Conservation (phyloP, 2,329 filamentous ascomycete genomes). For the Penicillium concentricum region DNA sequence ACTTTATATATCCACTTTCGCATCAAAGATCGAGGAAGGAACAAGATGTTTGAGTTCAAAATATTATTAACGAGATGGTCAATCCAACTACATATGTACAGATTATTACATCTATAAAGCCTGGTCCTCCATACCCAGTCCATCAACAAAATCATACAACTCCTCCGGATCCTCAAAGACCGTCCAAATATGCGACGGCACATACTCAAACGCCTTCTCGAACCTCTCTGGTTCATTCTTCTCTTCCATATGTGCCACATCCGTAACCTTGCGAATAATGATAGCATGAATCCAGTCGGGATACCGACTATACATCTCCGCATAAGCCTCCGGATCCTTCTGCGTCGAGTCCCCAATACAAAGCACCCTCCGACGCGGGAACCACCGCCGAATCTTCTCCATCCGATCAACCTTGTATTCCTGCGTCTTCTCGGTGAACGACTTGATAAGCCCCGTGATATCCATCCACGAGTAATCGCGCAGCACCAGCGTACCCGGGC, state of each 20-base stretch:
- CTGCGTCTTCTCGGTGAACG: slow-evolving; percentile 75
- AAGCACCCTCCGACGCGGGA: slow-evolving; percentile 76
- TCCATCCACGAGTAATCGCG: slow-evolving; percentile 86
- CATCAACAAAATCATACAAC: slow-evolving; percentile 41
- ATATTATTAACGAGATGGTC: not conserved
- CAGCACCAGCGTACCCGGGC: slow-evolving; percentile 75
- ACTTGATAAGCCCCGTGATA: slow-evolving; percentile 73
- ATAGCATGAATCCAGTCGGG: slow-evolving; percentile 80
- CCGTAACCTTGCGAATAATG: slow-evolving; percentile 78
- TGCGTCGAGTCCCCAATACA: slow-evolving; percentile 90
- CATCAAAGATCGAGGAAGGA: not conserved
- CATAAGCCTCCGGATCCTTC: slow-evolving; percentile 86
- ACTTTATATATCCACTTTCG: too few relatives aligned
- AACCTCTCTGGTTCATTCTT: slow-evolving; percentile 76
- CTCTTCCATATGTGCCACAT: slow-evolving; percentile 70
- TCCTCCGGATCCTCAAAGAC: slow-evolving; percentile 78
- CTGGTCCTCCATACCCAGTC: slow-evolving; percentile 25
- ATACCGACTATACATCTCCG: slow-evolving; percentile 67
- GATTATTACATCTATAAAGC: slow-evolving; percentile 8
- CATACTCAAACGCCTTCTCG: slow-evolving; percentile 73
- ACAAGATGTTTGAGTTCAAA: not conserved
- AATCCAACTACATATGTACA: slow-evolving; percentile 3
- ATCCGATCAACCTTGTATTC: slow-evolving; percentile 84
- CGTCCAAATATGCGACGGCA: slow-evolving; percentile 72
- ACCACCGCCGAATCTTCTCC: slow-evolving; percentile 72